Conservation (phyloP, 208 protist genomes). For the Wallacemonas sp. region DNA sequence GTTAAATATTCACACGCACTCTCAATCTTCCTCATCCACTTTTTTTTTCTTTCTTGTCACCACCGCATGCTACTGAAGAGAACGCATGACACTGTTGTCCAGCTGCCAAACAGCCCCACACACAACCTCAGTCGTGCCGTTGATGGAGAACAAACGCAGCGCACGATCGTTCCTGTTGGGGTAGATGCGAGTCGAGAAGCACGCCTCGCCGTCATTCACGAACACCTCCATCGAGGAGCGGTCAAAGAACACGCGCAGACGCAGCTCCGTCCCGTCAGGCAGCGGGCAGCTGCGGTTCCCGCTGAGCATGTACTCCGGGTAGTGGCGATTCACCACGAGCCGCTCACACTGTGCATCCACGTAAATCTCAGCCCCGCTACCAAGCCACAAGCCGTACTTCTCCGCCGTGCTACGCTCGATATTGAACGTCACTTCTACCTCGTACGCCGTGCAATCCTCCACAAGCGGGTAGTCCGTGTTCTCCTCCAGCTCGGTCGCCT, state of each 20-base stretch:
- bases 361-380: conserved; percentile 42
- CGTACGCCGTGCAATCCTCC: conserved; percentile 35
- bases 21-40: too few species aligned
- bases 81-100: conserved; percentile 10
- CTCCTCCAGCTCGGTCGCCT: conserved; percentile 18
- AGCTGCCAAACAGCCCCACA: conserved; percentile 40
- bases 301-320: conserved; percentile 53
- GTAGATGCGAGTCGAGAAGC: conserved; percentile 49
- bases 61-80: too few species aligned
- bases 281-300: conserved; percentile 51
- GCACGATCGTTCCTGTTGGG: conserved; percentile 33
- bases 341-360: conserved; percentile 48
- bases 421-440: conserved; percentile 49
- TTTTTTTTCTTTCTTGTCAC: too few species aligned
- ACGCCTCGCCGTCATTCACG: conserved; percentile 41
- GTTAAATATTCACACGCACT: too few species aligned
- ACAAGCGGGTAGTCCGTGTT: conserved; percentile 29
- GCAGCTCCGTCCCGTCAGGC: conserved; percentile 28
- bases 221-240: conserved; percentile 62
- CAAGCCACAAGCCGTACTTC: conserved; percentile 62
- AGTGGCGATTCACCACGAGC: conserved; percentile 58
- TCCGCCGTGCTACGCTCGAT: conserved; percentile 37
- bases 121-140: conserved; percentile 34
- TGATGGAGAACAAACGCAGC: conserved; percentile 40
- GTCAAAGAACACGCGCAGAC: conserved; percentile 53